A percentile compares a stretch with the other conserved stretches of the same genome.
phyloP scores from a whole-genome alignment of 2,329 filamentous ascomycete genomes.

The Colletotrichum sp. region DNA sequence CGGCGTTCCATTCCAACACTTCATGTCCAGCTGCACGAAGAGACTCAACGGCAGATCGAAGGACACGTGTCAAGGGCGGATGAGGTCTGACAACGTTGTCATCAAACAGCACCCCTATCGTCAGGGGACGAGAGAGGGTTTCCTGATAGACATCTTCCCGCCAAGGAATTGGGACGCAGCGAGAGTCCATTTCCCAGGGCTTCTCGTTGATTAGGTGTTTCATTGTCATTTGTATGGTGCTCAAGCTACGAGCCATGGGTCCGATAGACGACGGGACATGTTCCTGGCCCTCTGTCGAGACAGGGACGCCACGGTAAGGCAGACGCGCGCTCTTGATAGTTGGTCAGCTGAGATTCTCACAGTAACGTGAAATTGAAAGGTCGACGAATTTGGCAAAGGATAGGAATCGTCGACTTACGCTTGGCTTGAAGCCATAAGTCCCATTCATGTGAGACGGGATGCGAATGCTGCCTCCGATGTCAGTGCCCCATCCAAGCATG shows the following conservation, averaged over 20 bases:
- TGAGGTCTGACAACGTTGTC: constrained; percentile 61
- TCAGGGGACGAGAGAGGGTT: constrained; percentile 46
- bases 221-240: constrained; percentile 53
- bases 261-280: constrained; percentile 69
- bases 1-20: constrained; percentile 56
- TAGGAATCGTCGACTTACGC: constrained; percentile 9
- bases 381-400: neutral
- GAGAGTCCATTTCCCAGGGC: constrained; percentile 61
- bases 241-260: constrained; percentile 52
- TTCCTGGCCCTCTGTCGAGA: constrained; percentile 68
- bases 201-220: constrained; percentile 49
- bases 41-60: constrained; percentile 39
- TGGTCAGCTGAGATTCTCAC: neutral
- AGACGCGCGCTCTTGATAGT: constrained; percentile 54
- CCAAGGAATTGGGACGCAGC: constrained; percentile 60
- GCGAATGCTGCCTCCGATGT: constrained; percentile 47
- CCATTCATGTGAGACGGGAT: constrained; percentile 41
- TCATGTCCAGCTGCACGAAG: constrained; percentile 57
- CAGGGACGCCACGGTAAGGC: constrained; percentile 62
- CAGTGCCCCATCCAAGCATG: constrained; percentile 44
- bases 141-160: constrained; percentile 47
- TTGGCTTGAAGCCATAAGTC: constrained; percentile 31
- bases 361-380: neutral
- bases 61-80: constrained; percentile 53
- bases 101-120: constrained; percentile 54